A percentile compares a stretch with the other conserved stretches of the same genome.
phyloP scores from a whole-genome alignment of 495 filamentous ascomycete species.

The Annulohypoxylon stygium region DNA sequence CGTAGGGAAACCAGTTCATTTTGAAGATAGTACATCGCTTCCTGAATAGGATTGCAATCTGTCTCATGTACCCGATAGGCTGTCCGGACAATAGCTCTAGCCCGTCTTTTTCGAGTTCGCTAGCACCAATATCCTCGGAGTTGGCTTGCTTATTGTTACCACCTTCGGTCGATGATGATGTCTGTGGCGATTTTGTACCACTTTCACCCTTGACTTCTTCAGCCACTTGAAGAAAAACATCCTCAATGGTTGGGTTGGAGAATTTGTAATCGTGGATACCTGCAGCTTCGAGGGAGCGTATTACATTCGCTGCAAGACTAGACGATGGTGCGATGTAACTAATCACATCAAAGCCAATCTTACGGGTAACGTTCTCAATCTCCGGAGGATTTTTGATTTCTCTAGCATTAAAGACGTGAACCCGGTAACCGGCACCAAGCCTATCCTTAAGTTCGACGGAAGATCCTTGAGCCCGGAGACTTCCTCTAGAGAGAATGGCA shows the following conservation, averaged over 20 bases:
- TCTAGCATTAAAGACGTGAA: constrained; percentile 72
- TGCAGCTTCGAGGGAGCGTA: constrained; percentile 71
- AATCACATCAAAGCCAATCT: constrained; percentile 74
- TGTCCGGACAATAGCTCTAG: constrained; percentile 76
- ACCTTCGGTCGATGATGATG: constrained; percentile 27
- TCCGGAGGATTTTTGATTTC: constrained; percentile 60
- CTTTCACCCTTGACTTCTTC: constrained; percentile 69
- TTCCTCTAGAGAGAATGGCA: constrained; percentile 80
- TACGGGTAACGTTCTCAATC: constrained; percentile 67
- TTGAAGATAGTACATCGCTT: constrained; percentile 83
- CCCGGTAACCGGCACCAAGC: constrained; percentile 80
- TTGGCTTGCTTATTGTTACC: constrained; percentile 45
- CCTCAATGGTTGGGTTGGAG: constrained; percentile 86
- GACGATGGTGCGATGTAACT: constrained; percentile 77
- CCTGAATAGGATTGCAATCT: constrained; percentile 78
- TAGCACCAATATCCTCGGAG: constrained; percentile 42
- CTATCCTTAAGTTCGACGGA: constrained; percentile 79
- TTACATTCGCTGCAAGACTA: constrained; percentile 71
- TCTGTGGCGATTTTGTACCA: constrained; percentile 35
- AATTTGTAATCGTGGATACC: constrained; percentile 79
- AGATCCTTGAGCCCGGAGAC: constrained; percentile 77
- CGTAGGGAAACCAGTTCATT: constrained; percentile 79
- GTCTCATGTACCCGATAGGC: constrained; percentile 71
- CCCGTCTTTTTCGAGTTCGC: constrained; percentile 47
- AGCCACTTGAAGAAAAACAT: constrained; percentile 86